Base-by-base conservation (phyloP, 306 rosid species). In the Crataegus laevigata region DNA sequence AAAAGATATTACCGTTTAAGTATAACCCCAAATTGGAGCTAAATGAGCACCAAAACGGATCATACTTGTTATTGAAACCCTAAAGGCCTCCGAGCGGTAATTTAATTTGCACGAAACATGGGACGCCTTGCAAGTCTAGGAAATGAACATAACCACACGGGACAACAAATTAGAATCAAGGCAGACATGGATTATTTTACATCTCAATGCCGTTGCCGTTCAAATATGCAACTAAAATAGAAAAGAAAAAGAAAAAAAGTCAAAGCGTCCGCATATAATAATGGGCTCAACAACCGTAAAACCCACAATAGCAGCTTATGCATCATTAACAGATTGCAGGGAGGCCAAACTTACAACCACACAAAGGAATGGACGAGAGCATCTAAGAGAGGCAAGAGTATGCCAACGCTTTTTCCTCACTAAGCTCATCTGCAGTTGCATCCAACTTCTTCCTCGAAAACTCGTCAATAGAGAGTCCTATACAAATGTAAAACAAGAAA, bases 371-470 rank as follows among this genome's bases (percentile, higher is more conserved):
- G 45, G 29, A 54, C 4, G 22, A 63, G 45, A 58, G 71, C 71
- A 65, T 55, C 75, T 80, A 90, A 14, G 94, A 85, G 80, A 93
- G 94, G 90, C 98, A 93, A 19, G 98, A 91, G 85, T 92, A 92
- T 22, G 99, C 99, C 85, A 96, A 79, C 8, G 83, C 91, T 84
- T 96, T 96, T 43, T 96, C 98, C 90, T 96, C 96, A 0, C 87
- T 80, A 17, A 96, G 93, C 85, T 96, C 98, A 60, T 82, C 91
- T 0, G 92, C 96, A 2, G 98, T 96, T 82, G 77, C 81, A 61
- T 90, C 97, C 91, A 96, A 68, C 84, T 96, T 96, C 83, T 96
- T 89, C 92, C 97, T 89, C 3, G 99, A 96, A 73, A 84, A 88
- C 78, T 89, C 99, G 18, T 96, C 97, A 71, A 96, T 69, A 9